A percentile compares a stretch with the other conserved stretches of the same genome.
These are phyloP conservation scores for Oryza brachyantha DNA, from an alignment of 176 grass and related monocot species.

Conservation along the genomic window DNA sequence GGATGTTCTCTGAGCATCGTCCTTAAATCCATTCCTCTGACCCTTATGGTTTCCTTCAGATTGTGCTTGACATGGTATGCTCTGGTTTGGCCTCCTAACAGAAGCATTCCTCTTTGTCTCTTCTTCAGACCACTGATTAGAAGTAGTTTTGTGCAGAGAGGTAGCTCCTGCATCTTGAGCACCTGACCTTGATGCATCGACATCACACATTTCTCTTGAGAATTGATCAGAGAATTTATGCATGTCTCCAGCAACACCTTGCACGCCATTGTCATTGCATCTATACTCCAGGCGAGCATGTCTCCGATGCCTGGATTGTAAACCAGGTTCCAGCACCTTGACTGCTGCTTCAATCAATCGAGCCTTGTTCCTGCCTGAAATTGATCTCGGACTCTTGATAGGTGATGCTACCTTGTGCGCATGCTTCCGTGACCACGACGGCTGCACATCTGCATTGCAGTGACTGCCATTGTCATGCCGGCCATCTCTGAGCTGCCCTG, in stretches of 20 bases:
- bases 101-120: conserved; percentile 20
- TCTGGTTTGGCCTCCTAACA: conserved; percentile 25
- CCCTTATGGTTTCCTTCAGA: conserved; percentile 30
- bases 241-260: neutral
- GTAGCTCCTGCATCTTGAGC: neutral
- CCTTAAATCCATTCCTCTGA: conserved; percentile 13
- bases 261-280: neutral
- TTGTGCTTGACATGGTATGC: conserved; percentile 27
- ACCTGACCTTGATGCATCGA: neutral
- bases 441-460: conserved; percentile 18
- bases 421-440: conserved; percentile 29
- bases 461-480: neutral
- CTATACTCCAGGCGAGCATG: conserved; percentile 34
- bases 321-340: conserved; percentile 64
- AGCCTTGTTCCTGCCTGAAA: conserved; percentile 55
- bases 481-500: conserved; percentile 14
- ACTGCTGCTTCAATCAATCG: conserved; percentile 62
- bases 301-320: conserved; percentile 42
- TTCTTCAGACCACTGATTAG: conserved; percentile 31
- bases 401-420: conserved; percentile 41
- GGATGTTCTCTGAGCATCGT: neutral
- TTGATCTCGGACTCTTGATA: conserved; percentile 56
- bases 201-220: neutral
- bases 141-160: conserved; percentile 20
- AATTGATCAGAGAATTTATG: conserved; percentile 25